phyloP scores from a whole-genome alignment of 306 rosid genomes.

The Lablab purpureus region DNA sequence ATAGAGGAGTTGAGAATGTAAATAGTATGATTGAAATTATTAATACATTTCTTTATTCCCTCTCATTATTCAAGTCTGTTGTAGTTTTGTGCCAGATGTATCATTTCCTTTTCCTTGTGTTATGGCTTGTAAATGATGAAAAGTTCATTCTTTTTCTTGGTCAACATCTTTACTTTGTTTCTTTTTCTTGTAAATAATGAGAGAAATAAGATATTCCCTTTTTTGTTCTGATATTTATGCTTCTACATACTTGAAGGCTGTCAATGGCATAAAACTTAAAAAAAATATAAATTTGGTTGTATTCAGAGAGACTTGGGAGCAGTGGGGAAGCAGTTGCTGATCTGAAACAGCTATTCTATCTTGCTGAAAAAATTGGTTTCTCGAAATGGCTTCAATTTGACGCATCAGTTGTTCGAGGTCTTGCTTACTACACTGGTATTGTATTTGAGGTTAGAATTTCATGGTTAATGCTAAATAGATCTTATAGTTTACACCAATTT shows the following conservation, averaged over 20 bases:
- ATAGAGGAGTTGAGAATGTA: too few species aligned
- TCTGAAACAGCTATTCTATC: conserved; percentile 82
- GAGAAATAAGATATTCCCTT: neutral
- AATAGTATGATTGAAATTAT: too few species aligned
- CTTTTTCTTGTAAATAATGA: neutral
- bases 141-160: conserved; percentile 2
- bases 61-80: neutral
- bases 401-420: conserved; percentile 96
- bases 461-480: conserved; percentile 8
- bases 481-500: conserved; percentile 25
- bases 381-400: conserved; percentile 95
- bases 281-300: conserved; percentile 47
- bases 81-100: conserved; percentile 31
- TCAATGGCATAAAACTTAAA: conserved; percentile 26
- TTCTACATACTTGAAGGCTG: conserved; percentile 29
- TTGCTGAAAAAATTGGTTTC: conserved; percentile 93
- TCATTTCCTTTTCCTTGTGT: conserved; percentile 18
- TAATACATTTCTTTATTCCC: too few species aligned
- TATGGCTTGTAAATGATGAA: conserved; percentile 15
- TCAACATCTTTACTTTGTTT: neutral
- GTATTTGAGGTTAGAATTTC: conserved; percentile 85
- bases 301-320: conserved; percentile 75
- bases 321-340: conserved; percentile 86
- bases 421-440: conserved; percentile 95
- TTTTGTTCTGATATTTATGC: neutral